Evolutionary conservation across 768 basidiomycete species (phyloP), one percentile per base, ranked within the genome.

Genomic region (Arthromyces matolae): DNA sequence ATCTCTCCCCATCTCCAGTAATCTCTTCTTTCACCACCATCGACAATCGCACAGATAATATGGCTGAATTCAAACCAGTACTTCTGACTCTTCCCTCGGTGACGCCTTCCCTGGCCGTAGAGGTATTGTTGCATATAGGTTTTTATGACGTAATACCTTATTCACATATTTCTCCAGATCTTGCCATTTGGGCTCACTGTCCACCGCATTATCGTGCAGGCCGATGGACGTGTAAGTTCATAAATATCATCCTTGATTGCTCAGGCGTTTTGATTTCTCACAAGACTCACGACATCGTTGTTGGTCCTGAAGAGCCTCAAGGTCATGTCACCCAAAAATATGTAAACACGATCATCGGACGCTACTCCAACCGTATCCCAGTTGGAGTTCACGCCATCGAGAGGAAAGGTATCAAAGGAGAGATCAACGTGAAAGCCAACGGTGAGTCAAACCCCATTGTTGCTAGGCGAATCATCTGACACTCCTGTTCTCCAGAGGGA

Each of bases 281-380:
- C n/a, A 33, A 86, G 84, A 85, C 82, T 5, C 84, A 89, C 65
- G 87, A 89, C 63, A 76, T 89, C 49, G 78, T 89, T 34, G 73
- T 87, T 54, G 87, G 86, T 14, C 86, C 87, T 31, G 81, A 86
- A 66, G 64, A 70, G 35, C 79, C 84, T 41, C 58, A 72, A 52
- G 79, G 72, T 50, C 84, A 88, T 61, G 61, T 70, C 25, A 64
- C 61, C 9, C 76, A 83, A 61, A 84, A 81, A 64, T 89, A 89
- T 65, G 80, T 76, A 37, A 88, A 89, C 65, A 79, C 81, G 8
- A 72, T 87, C 59, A 73, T 89, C 42, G 87, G 87, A 23, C 71
- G 86, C 56, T 88, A 87, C 54, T 71, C 84, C 19, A 89, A 89
- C 65, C 76, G 86, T 27, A 71, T 89, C 43, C 83, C 86, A 1